A percentile compares a stretch with the other conserved stretches of the same genome.
Conservation (phyloP, 23 red algal species). For the Chondrus crispus region DNA sequence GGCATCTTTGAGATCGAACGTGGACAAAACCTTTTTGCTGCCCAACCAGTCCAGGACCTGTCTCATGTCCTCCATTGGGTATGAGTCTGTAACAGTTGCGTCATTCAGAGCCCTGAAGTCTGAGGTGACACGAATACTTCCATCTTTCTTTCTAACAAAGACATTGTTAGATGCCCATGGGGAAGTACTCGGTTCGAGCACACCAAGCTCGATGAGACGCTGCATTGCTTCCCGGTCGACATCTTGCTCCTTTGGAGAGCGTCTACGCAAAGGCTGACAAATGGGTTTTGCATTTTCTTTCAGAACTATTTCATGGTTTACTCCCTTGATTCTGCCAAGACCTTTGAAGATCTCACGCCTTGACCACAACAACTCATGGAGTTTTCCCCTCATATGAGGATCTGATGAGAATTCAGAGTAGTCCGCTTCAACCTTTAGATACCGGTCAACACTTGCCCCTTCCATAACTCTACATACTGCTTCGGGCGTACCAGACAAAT, state of each 20-base stretch:
- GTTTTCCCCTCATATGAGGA: background rate
- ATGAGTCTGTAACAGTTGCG: background rate
- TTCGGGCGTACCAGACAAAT: too few relatives aligned
- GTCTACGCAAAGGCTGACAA: background rate
- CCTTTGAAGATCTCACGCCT: background rate
- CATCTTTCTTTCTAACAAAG: constrained; percentile 20
- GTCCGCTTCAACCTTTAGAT: background rate
- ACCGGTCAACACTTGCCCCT: background rate
- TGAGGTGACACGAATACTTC: background rate
- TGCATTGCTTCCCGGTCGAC: background rate
- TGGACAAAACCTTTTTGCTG: background rate
- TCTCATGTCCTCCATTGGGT: constrained; percentile 24
- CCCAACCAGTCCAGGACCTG: constrained; percentile 2
- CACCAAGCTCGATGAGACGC: background rate
- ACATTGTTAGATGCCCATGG: background rate
- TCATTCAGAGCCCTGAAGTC: constrained; percentile 47
- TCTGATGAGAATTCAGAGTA: background rate
- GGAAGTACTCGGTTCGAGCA: background rate
- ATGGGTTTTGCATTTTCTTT: background rate
- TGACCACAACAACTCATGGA: background rate
- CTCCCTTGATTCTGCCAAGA: background rate
- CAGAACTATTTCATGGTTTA: background rate
- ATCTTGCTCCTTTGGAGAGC: background rate
- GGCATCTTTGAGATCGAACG: constrained; percentile 22
- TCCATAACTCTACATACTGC: background rate